Conservation (phyloP, 257 asterid species). For the Leonotis leonurus region DNA sequence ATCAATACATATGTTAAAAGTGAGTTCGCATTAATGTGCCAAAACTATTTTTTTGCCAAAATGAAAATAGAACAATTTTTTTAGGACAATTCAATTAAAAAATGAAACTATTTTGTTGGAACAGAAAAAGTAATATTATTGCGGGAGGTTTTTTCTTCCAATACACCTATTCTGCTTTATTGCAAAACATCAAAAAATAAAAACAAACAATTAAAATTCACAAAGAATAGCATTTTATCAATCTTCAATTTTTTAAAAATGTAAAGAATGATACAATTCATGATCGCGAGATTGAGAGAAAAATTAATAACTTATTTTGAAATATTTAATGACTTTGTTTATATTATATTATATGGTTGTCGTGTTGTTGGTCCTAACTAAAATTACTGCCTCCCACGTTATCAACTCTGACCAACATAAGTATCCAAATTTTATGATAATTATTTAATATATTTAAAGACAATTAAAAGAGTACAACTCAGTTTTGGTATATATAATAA, state of each 20-base stretch:
- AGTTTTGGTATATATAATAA: too few relatives aligned
- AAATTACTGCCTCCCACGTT: background rate
- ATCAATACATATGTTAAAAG: too few relatives aligned
- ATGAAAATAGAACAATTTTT: too few relatives aligned
- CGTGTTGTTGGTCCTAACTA: background rate
- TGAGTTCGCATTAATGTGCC: too few relatives aligned
- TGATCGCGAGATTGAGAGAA: background rate
- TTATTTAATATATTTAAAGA: background rate
- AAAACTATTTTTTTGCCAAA: too few relatives aligned
- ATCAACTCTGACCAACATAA: background rate
- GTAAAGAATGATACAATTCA: background rate
- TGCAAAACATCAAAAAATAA: too few relatives aligned
- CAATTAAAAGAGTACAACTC: background rate
- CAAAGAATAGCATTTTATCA: background rate
- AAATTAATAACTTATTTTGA: background rate
- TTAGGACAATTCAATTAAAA: too few relatives aligned
- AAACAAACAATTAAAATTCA: background rate
- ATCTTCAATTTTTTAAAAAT: background rate
- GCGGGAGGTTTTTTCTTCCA: too few relatives aligned
- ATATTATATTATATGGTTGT: background rate
- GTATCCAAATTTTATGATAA: too few relatives aligned
- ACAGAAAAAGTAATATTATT: too few relatives aligned
- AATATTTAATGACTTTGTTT: background rate
- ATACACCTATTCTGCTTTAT: too few relatives aligned
- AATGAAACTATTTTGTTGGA: too few relatives aligned